Evolutionary conservation across 345 rosid genomes (phyloP).

Genomic region (Salix purpurea): DNA sequence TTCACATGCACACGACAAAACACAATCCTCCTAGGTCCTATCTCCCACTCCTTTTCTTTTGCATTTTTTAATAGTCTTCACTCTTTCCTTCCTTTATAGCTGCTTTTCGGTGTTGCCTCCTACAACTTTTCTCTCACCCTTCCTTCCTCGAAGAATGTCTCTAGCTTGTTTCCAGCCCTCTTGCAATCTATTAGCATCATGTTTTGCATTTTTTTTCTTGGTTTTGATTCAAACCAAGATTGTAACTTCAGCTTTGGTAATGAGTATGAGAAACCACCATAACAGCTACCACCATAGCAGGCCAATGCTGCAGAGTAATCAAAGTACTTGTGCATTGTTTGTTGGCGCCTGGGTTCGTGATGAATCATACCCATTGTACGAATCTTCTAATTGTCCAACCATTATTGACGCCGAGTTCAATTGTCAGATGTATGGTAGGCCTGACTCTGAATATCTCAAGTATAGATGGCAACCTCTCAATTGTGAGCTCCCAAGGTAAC

Average conservation of each 20-base stretch:
- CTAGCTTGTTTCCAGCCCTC: not conserved
- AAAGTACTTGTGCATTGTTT: conserved; percentile 50
- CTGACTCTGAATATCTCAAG: conserved; percentile 77
- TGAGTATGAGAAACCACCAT: conserved; percentile 61
- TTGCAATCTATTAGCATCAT: conserved; percentile 7
- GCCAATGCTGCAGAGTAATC: conserved; percentile 58
- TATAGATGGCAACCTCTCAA: conserved; percentile 84
- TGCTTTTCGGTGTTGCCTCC: not conserved
- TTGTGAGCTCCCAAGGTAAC: conserved; percentile 82
- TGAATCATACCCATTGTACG: conserved; percentile 67
- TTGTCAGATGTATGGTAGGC: conserved; percentile 80
- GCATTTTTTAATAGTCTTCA: not conserved
- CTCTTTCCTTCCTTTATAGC: not conserved
- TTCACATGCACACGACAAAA: conserved; percentile 19
- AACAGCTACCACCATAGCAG: conserved; percentile 37
- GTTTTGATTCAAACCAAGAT: conserved; percentile 31
- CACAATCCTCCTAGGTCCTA: not conserved
- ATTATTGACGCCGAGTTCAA: conserved; percentile 71
- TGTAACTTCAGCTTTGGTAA: conserved; percentile 51
- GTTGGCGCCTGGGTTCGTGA: conserved; percentile 70
- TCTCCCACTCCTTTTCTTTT: not conserved
- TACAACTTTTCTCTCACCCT: not conserved
- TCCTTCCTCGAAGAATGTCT: not conserved
- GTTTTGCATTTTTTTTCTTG: conserved; percentile 28
- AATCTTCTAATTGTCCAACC: conserved; percentile 40